phyloP scores from a whole-genome alignment of 177 flowering plant genomes.

The Vitis hybrid region DNA sequence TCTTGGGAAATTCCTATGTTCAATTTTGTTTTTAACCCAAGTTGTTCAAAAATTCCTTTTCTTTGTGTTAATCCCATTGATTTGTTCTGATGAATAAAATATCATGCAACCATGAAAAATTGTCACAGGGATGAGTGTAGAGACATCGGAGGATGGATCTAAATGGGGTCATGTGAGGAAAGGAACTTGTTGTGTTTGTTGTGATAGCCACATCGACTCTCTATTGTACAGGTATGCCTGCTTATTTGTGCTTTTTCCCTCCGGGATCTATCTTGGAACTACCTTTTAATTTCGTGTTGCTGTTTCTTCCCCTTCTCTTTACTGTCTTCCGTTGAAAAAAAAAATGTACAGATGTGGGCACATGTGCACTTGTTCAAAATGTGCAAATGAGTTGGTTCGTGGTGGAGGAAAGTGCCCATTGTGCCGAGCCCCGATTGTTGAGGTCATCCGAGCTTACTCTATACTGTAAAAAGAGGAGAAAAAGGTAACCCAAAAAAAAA shows the following conservation, averaged over 20 bases:
- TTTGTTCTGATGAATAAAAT: background rate
- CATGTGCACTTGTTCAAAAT: slow-evolving; percentile 83
- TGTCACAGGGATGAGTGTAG: slow-evolving; percentile 37
- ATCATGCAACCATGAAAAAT: background rate
- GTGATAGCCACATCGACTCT: slow-evolving; percentile 77
- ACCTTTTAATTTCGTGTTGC: background rate
- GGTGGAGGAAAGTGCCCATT: slow-evolving; percentile 82
- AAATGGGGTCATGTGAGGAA: slow-evolving; percentile 70
- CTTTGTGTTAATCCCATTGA: background rate
- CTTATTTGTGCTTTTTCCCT: background rate
- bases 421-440: slow-evolving; percentile 82
- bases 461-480: slow-evolving; percentile 47
- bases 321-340: background rate
- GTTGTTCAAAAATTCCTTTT: background rate
- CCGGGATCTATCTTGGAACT: background rate
- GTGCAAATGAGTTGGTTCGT: slow-evolving; percentile 78
- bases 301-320: background rate
- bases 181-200: slow-evolving; percentile 81
- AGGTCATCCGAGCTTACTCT: slow-evolving; percentile 79
- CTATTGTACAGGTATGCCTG: slow-evolving; percentile 62
- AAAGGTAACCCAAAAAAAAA: background rate
- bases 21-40: background rate
- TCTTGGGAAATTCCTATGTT: too few relatives aligned
- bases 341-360: slow-evolving; percentile 73
- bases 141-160: slow-evolving; percentile 74